A percentile compares a stretch with the other conserved stretches of the same genome.
phyloP scores from a whole-genome alignment of 495 filamentous ascomycete species.

The Tuber umbilicatum region DNA sequence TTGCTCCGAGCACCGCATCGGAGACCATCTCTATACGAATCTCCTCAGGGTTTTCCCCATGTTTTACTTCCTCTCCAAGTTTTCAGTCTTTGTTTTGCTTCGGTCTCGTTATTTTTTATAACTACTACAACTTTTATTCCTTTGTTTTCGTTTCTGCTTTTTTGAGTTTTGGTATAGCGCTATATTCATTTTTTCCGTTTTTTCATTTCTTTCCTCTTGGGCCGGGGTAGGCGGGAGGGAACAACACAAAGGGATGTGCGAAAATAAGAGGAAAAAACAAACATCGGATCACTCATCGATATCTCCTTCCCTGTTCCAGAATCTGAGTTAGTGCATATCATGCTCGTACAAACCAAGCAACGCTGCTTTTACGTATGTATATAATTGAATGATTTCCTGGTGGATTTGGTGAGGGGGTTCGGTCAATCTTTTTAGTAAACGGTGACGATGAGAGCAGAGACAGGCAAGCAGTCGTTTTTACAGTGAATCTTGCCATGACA shows the following conservation, averaged over 20 bases:
- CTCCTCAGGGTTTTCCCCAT: background rate
- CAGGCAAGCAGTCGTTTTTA: background rate
- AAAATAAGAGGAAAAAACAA: background rate
- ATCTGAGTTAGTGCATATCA: background rate
- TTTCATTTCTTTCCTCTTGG: conserved; percentile 18
- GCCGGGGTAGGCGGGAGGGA: background rate
- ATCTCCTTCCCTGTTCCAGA: background rate
- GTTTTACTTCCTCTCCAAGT: background rate
- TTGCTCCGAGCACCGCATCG: background rate
- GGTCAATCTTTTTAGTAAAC: background rate
- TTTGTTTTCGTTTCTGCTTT: background rate
- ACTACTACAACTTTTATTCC: conserved; percentile 10
- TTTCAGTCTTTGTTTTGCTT: conserved; percentile 11
- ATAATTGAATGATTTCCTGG: background rate
- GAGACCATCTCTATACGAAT: conserved; percentile 1
- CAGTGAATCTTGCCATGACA: background rate
- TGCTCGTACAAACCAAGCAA: background rate
- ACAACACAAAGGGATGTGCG: background rate
- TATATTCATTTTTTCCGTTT: conserved; percentile 4
- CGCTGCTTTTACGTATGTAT: background rate
- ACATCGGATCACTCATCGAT: background rate
- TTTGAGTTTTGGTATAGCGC: conserved; percentile 21
- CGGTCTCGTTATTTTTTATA: conserved; percentile 7
- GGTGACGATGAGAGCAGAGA: background rate
- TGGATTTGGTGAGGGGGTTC: background rate